These are phyloP conservation scores for Apiospora koreana DNA, from an alignment of 2,329 filamentous ascomycete species.

Conservation along the genomic window DNA sequence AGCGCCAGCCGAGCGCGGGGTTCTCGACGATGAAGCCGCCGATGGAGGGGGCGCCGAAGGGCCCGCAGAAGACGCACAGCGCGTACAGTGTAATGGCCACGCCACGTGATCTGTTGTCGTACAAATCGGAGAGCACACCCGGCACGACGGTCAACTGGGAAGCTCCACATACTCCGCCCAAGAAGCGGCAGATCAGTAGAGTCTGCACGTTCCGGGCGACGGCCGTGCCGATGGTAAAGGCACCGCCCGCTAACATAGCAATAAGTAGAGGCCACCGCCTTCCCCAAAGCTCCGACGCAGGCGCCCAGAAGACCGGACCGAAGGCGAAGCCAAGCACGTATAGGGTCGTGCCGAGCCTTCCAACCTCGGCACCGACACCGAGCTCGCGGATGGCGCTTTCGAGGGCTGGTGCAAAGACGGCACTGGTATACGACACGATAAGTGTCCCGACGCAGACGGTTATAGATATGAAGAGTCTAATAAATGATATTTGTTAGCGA, in stretches of 20 bases:
- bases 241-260: not conserved
- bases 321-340: conserved; percentile 11
- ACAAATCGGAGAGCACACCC: not conserved
- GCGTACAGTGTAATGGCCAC: conserved; percentile 6
- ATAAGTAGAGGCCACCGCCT: not conserved
- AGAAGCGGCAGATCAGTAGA: conserved; percentile 6
- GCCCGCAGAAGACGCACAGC: conserved; percentile 5
- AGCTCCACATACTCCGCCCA: conserved; percentile 11
- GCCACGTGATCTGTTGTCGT: conserved; percentile 3
- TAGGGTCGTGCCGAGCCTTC: not conserved
- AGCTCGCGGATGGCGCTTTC: not conserved
- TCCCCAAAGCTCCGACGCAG: conserved; percentile 9
- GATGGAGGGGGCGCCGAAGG: conserved; percentile 1
- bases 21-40: conserved; percentile 4
- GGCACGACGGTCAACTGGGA: conserved; percentile 6
- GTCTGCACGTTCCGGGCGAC: not conserved
- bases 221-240: not conserved
- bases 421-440: conserved; percentile 9
- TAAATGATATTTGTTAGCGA: not conserved
- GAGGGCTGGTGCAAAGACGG: conserved; percentile 5
- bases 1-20: not conserved
- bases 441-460: conserved; percentile 5
- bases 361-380: not conserved
- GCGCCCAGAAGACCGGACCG: conserved; percentile 12
- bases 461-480: not conserved